Percentiles rank a stretch among this genome's conserved stretches.
Conservation (phyloP, 2,329 filamentous ascomycete species). For the Pseudogymnoascus sp. region DNA sequence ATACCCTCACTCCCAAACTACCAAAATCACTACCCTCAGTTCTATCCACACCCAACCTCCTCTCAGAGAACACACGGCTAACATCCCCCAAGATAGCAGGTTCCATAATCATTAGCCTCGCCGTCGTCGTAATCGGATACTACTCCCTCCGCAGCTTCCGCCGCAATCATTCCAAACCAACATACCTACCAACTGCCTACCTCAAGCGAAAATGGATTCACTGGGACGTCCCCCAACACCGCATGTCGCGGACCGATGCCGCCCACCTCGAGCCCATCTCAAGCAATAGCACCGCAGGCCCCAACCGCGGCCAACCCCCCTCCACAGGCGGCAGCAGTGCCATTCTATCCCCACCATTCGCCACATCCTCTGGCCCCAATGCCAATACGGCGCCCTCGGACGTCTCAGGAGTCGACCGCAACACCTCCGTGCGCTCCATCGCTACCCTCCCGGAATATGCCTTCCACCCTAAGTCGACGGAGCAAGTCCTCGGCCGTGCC, state of each 20-base stretch:
- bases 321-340: slow-evolving; percentile 9
- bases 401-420: slow-evolving; percentile 56
- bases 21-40: background rate
- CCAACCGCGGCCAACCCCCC: background rate
- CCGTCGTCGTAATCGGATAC: background rate
- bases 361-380: slow-evolving; percentile 4
- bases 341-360: slow-evolving; percentile 13
- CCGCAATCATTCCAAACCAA: slow-evolving; percentile 37
- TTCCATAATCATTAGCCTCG: background rate
- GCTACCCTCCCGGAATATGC: slow-evolving; percentile 77
- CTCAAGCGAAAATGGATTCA: slow-evolving; percentile 35
- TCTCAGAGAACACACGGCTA: background rate
- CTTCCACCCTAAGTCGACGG: slow-evolving; percentile 60
- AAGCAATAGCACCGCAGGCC: slow-evolving; percentile 4
- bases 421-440: slow-evolving; percentile 73
- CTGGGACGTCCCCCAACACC: slow-evolving; percentile 32
- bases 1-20: background rate
- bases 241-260: slow-evolving; percentile 12
- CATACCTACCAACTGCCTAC: slow-evolving; percentile 41
- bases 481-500: slow-evolving; percentile 78
- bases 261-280: slow-evolving; percentile 18
- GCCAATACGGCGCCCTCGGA: background rate
- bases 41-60: background rate
- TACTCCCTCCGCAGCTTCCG: slow-evolving; percentile 31
- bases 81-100: background rate